phyloP scores from a whole-genome alignment of 1,284 basidiomycete genomes.

The Polyporus tsugae region DNA sequence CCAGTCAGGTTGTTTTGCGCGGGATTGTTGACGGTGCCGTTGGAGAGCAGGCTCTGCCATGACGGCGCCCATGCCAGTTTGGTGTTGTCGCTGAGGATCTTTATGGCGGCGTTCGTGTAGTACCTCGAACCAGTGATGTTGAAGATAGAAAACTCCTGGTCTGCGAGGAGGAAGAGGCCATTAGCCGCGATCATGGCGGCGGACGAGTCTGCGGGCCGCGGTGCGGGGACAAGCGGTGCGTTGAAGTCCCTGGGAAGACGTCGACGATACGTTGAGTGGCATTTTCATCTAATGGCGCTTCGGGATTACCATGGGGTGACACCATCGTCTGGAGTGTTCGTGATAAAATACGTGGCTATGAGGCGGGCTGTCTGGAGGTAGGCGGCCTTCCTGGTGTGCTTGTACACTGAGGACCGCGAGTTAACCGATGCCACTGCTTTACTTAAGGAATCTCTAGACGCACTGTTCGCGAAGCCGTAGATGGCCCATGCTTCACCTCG shows the following conservation, averaged over 20 bases:
- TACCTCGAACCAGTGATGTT: constrained; percentile 47
- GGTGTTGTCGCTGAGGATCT: constrained; percentile 59
- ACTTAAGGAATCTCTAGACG: constrained; percentile 32
- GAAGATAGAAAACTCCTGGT: constrained; percentile 51
- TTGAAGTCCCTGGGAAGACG: constrained; percentile 84
- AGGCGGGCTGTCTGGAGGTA: constrained; percentile 67
- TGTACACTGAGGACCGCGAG: constrained; percentile 56
- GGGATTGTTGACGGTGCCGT: constrained; percentile 71
- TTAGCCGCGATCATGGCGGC: constrained; percentile 68
- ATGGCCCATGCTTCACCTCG: constrained; percentile 77
- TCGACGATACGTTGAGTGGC: too few species aligned
- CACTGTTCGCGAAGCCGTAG: constrained; percentile 75
- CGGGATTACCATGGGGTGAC: constrained; percentile 66
- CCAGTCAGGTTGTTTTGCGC: constrained; percentile 64
- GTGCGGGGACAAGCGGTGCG: constrained; percentile 57
- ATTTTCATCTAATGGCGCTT: background rate
- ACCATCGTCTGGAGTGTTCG: constrained; percentile 61
- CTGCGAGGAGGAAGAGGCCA: constrained; percentile 65
- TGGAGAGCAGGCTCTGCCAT: constrained; percentile 71
- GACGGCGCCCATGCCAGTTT: constrained; percentile 61
- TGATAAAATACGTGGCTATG: constrained; percentile 66
- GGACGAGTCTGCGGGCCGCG: constrained; percentile 70
- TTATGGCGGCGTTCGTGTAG: constrained; percentile 59
- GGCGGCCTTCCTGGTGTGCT: constrained; percentile 53
- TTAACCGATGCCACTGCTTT: constrained; percentile 19